Percentiles rank a stretch among this genome's conserved stretches.
Evolutionary conservation across 2,329 filamentous ascomycete genomes (phyloP).

Genomic region (Pseudogymnoascus sp.): DNA sequence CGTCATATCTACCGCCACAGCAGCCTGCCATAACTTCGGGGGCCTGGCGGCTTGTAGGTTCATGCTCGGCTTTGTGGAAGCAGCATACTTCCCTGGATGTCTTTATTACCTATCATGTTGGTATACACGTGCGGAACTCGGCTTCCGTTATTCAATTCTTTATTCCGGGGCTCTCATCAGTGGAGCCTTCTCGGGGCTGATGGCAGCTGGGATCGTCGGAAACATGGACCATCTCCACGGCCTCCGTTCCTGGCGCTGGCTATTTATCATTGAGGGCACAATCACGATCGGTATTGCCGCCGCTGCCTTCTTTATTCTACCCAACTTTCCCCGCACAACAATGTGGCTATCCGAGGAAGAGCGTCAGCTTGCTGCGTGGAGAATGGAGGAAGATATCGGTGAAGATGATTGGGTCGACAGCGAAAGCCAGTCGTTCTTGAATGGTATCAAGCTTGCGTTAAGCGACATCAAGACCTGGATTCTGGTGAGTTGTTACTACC

Average conservation of each 20-base stretch:
- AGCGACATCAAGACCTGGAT: conserved; percentile 52
- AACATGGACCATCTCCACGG: conserved; percentile 54
- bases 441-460: conserved; percentile 38
- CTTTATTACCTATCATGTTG: conserved; percentile 58
- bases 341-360: conserved; percentile 51
- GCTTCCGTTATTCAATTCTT: conserved; percentile 56
- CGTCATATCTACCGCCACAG: conserved; percentile 41
- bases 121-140: conserved; percentile 65
- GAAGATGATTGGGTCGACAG: conserved; percentile 55
- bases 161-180: conserved; percentile 64
- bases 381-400: conserved; percentile 57
- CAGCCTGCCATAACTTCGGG: conserved; percentile 39
- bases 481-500: conserved; percentile 36
- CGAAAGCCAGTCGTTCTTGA: conserved; percentile 47
- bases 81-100: conserved; percentile 52
- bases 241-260: conserved; percentile 55
- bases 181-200: conserved; percentile 63
- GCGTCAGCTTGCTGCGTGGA: conserved; percentile 49
- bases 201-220: conserved; percentile 57
- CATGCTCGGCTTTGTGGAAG: conserved; percentile 47
- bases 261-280: conserved; percentile 64
- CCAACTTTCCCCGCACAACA: conserved; percentile 59
- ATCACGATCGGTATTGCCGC: conserved; percentile 54
- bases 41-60: conserved; percentile 41
- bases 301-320: conserved; percentile 51